phyloP scores from a whole-genome alignment of 176 grass and related monocot species.

The Thalia dealbata region DNA sequence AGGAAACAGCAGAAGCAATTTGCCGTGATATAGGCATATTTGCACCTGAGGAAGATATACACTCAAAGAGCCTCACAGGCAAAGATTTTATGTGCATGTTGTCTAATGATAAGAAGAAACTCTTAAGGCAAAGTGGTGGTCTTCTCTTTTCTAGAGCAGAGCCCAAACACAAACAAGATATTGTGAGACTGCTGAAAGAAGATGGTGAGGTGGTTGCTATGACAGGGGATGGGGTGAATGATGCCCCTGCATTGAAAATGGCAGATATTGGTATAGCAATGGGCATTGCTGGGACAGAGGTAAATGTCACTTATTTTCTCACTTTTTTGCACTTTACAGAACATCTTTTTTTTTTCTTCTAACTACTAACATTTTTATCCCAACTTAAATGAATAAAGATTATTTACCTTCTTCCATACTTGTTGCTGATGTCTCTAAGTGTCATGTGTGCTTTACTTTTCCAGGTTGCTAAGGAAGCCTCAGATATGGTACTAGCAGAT shows the following conservation, averaged over 20 bases:
- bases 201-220: conserved; percentile 96
- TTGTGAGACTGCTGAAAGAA: conserved; percentile 89
- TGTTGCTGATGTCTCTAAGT: too few relatives aligned
- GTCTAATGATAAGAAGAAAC: conserved; percentile 44
- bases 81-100: conserved; percentile 69
- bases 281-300: conserved; percentile 97
- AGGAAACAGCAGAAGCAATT: conserved; percentile 98
- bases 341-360: not conserved
- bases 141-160: conserved; percentile 94
- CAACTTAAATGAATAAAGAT: too few relatives aligned
- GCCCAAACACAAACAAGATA: conserved; percentile 97
- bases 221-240: conserved; percentile 99
- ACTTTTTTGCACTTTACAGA: not conserved
- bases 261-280: conserved; percentile 96
- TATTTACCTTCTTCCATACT: too few relatives aligned
- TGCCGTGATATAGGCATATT: conserved; percentile 90
- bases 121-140: conserved; percentile 54
- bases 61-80: conserved; percentile 66
- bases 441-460: not conserved
- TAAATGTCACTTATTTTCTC: conserved; percentile 10
- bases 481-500: conserved; percentile 95
- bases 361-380: not conserved
- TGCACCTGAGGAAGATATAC: conserved; percentile 62
- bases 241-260: conserved; percentile 88
- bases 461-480: conserved; percentile 62